These are phyloP conservation scores for Pleurotus eryngii DNA, from an alignment of 768 basidiomycete genomes.

Conservation along the genomic window DNA sequence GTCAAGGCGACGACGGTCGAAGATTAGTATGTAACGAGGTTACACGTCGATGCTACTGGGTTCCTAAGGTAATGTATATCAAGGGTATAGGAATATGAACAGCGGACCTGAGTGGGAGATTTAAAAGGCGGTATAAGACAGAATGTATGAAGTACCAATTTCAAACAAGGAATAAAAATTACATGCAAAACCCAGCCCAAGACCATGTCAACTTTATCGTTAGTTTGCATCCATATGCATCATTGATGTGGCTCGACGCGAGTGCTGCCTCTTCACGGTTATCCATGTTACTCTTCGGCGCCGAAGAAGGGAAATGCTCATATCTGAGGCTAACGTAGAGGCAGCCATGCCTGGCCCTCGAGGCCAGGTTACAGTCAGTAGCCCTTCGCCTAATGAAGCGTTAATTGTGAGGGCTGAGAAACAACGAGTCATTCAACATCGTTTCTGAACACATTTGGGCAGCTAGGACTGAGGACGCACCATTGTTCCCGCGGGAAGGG, in stretches of 20 bases:
- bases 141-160: too few species aligned
- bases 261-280: not conserved
- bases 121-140: too few species aligned
- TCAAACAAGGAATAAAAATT: not conserved
- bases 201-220: not conserved
- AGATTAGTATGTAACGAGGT: too few species aligned
- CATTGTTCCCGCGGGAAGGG: slow-evolving; percentile 9
- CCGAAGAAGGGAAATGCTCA: slow-evolving; percentile 2
- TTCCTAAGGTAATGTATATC: too few species aligned
- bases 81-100: too few species aligned
- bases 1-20: too few species aligned
- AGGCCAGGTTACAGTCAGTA: slow-evolving; percentile 15
- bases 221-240: slow-evolving; percentile 3
- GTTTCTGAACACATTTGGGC: not conserved
- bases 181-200: not conserved
- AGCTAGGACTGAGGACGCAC: slow-evolving; percentile 3
- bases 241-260: slow-evolving; percentile 1
- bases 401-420: slow-evolving; percentile 10
- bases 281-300: not conserved
- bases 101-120: too few species aligned
- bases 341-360: not conserved
- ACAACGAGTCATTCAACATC: not conserved
- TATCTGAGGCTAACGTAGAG: slow-evolving; percentile 1
- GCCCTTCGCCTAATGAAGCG: slow-evolving; percentile 12
- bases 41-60: too few species aligned